phyloP scores from a whole-genome alignment of 331 rosid genomes.

The Telfairia occidentalis region DNA sequence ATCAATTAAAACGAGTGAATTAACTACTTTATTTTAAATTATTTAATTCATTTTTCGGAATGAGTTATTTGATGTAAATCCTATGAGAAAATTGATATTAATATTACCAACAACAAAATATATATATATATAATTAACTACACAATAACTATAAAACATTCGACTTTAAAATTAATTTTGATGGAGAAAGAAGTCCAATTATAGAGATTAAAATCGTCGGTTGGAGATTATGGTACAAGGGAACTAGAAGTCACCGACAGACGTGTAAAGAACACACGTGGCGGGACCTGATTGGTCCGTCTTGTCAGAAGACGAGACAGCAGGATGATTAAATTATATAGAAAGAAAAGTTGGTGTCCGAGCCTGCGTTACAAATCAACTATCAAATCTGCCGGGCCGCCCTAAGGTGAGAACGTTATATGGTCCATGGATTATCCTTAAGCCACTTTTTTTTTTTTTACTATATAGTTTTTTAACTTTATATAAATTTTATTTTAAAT shows the following conservation, averaged over 20 bases:
- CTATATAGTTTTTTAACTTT: background rate
- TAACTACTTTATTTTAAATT: no score
- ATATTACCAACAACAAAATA: background rate
- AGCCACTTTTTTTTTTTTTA: background rate
- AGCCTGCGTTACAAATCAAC: constrained; percentile 19
- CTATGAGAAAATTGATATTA: no score
- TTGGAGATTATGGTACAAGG: no score
- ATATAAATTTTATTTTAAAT: no score
- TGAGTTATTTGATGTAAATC: no score
- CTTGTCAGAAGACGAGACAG: constrained; percentile 11
- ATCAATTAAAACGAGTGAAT: no score
- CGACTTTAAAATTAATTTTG: background rate
- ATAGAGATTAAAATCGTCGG: background rate
- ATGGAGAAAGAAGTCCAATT: background rate
- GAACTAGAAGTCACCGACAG: constrained; percentile 33
- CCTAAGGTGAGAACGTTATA: constrained; percentile 23
- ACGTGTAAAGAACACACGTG: background rate
- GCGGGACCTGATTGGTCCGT: background rate
- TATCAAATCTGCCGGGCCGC: constrained; percentile 18
- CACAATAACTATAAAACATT: background rate
- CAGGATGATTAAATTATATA: background rate
- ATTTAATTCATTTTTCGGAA: no score
- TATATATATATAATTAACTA: background rate
- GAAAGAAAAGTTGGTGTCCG: constrained; percentile 12
- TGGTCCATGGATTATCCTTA: background rate